Conservation (phyloP, 306 rosid genomes). For the Cicer cuneatum region DNA sequence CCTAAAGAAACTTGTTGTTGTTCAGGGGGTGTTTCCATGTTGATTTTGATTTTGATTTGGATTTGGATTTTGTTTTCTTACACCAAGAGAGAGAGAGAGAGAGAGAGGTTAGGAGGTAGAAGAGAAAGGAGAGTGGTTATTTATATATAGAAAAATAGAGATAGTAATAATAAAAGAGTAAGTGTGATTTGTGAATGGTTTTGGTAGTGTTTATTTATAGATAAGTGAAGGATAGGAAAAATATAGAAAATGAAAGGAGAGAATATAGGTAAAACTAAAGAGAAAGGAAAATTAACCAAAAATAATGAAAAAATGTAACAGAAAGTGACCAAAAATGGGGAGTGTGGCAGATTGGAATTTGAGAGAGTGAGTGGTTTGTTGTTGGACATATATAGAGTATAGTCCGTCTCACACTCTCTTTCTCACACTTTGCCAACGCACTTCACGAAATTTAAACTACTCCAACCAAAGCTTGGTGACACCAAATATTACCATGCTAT, state of each 20-base stretch:
- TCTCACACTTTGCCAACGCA: slow-evolving; percentile 96
- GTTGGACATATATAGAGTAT: slow-evolving; percentile 43
- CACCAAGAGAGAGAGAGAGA: slow-evolving; percentile 30
- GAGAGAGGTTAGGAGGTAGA: slow-evolving; percentile 57
- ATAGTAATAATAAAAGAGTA: slow-evolving; percentile 55
- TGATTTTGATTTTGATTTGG: slow-evolving; percentile 13
- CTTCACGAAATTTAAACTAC: slow-evolving; percentile 53
- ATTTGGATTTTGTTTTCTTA: slow-evolving; percentile 15
- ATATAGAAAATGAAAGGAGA: slow-evolving; percentile 42
- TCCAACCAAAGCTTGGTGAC: slow-evolving; percentile 53
- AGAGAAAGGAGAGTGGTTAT: slow-evolving; percentile 49
- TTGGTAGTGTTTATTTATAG: slow-evolving; percentile 48
- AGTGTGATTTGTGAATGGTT: slow-evolving; percentile 54
- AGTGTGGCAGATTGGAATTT: slow-evolving; percentile 49
- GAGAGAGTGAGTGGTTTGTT: slow-evolving; percentile 42
- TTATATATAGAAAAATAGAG: slow-evolving; percentile 43
- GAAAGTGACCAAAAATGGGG: slow-evolving; percentile 71
- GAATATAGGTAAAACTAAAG: slow-evolving; percentile 48
- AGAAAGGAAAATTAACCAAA: slow-evolving; percentile 48
- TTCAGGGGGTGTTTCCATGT: slow-evolving; percentile 71
- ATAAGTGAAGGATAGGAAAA: slow-evolving; percentile 22
- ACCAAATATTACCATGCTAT: slow-evolving; percentile 42
- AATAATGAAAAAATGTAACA: slow-evolving; percentile 51
- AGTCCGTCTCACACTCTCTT: slow-evolving; percentile 86
- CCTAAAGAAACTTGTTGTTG: slow-evolving; percentile 52